Conservation (phyloP, 1,284 basidiomycete species). For the Heterobasidion irregulare region DNA sequence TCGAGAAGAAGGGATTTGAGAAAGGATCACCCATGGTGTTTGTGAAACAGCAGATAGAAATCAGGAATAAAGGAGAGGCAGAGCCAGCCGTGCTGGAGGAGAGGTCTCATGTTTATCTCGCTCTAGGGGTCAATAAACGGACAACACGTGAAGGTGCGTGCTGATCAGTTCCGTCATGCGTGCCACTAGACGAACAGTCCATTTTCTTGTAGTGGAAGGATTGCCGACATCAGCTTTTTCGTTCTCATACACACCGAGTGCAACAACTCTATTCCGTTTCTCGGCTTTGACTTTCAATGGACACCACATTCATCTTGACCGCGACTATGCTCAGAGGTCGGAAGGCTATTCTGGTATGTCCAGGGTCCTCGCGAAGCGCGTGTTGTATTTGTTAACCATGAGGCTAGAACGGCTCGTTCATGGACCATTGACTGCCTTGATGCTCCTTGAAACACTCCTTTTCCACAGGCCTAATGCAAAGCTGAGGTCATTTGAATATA, state of each 20-base stretch:
- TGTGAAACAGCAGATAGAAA: conserved; percentile 58
- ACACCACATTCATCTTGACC: conserved; percentile 69
- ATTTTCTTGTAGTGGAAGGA: conserved; percentile 31
- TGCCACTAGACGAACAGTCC: not conserved
- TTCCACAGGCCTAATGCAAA: conserved; percentile 35
- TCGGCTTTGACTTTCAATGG: conserved; percentile 79
- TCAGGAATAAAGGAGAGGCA: conserved; percentile 29
- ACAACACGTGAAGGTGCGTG: conserved; percentile 32
- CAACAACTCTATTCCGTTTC: conserved; percentile 75
- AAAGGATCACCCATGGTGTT: conserved; percentile 65
- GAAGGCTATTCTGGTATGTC: conserved; percentile 69
- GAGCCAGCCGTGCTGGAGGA: conserved; percentile 55
- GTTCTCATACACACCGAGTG: conserved; percentile 57
- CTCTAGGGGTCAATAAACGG: conserved; percentile 22
- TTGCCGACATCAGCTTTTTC: conserved; percentile 51
- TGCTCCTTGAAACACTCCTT: conserved; percentile 59
- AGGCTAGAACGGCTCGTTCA: conserved; percentile 68
- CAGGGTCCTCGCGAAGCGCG: not conserved
- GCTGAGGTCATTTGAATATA: conserved; percentile 57
- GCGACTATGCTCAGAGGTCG: conserved; percentile 53
- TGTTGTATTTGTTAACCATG: not conserved
- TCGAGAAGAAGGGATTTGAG: conserved; percentile 63
- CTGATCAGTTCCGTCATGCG: not conserved
- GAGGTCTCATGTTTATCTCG: conserved; percentile 69
- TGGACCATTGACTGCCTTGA: conserved; percentile 71